phyloP scores from a whole-genome alignment of 495 filamentous ascomycete genomes.

The Penicillium cataractarum region DNA sequence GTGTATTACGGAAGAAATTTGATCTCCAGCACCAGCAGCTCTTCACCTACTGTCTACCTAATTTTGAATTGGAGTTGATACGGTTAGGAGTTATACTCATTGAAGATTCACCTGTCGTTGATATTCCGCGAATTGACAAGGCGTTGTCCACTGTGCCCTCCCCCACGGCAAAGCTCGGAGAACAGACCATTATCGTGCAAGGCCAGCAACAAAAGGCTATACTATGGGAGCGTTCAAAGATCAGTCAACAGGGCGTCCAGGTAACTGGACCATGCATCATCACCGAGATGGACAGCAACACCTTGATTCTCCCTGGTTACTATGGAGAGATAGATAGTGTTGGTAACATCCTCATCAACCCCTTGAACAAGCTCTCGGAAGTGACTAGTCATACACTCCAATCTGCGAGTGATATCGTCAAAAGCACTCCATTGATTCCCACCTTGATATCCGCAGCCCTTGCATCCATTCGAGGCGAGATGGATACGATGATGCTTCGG shows the following conservation, averaged over 20 bases:
- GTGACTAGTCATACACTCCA: conserved; percentile 27
- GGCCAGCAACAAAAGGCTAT: conserved; percentile 42
- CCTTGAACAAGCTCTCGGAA: conserved; percentile 25
- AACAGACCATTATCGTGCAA: conserved; percentile 43
- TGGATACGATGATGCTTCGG: conserved; percentile 55
- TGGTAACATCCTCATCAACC: conserved; percentile 52
- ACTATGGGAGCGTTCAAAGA: conserved; percentile 48
- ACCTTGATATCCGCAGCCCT: conserved; percentile 44
- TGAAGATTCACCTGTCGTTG: conserved; percentile 43
- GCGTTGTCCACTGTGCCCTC: conserved; percentile 32
- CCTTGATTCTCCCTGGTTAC: conserved; percentile 50
- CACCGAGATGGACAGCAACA: conserved; percentile 56
- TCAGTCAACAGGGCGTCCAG: conserved; percentile 40
- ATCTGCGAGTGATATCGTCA: conserved; percentile 37
- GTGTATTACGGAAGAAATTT: conserved; percentile 40
- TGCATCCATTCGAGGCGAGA: conserved; percentile 51
- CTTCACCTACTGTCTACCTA: conserved; percentile 48
- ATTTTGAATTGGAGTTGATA: conserved; percentile 50
- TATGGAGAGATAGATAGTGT: conserved; percentile 46
- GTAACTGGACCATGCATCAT: conserved; percentile 51
- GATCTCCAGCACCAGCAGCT: conserved; percentile 49
- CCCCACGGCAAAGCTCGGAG: conserved; percentile 30
- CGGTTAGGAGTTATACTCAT: conserved; percentile 47
- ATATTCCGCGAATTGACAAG: conserved; percentile 39
- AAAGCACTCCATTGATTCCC: conserved; percentile 42